Base-by-base conservation (phyloP, 805 yeast genomes). In the Saccharomycodes ludwigii region DNA sequence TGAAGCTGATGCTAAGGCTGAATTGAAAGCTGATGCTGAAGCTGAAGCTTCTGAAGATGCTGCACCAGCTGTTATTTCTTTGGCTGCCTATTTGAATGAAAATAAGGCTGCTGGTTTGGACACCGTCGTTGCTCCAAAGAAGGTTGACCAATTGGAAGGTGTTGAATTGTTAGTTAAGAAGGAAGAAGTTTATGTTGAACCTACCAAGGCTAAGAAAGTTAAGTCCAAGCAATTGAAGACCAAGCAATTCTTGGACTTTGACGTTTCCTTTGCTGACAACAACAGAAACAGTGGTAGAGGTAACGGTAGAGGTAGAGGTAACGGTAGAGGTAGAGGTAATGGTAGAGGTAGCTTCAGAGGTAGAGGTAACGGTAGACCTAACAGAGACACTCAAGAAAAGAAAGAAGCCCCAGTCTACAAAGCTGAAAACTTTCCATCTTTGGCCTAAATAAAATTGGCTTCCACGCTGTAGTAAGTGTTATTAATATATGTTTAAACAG, bases 71-170 rank as follows among this genome's bases (percentile, higher is more conserved):
- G 69, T 66, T 41, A 75, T 73, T 66, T 78, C 95, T 38, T 74
- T 82, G 52, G 84, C 76, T 50, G 93, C 85, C 52, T 88, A 81
- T 78, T 73, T 84, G 58, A 75, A 75, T 50, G 84, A 78, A 62
- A 73, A 73, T 63, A 71, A 69, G 52, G 76, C 75, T 46, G 59
- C 66, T 35, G 28, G 27, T 11, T 73, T 67, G 52, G 66, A 58
- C 49, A 38, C 63, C 24, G 40, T 43, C 28, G 47, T 50, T 39
- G 52, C 63, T 46, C 51, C 58, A 43, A 50, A 47, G 42, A 56
- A 52, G 41, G 56, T 47, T 29, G 41, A 59, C 31, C 31, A 41
- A 19, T 39, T 50, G 29, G 52, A 51, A 36, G 65, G 63, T 47
- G 73, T 69, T 37, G 78, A 74, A 60, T 62, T 69, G 52, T 60